phyloP scores from a whole-genome alignment of 768 basidiomycete genomes.

The Lactarius sp. region DNA sequence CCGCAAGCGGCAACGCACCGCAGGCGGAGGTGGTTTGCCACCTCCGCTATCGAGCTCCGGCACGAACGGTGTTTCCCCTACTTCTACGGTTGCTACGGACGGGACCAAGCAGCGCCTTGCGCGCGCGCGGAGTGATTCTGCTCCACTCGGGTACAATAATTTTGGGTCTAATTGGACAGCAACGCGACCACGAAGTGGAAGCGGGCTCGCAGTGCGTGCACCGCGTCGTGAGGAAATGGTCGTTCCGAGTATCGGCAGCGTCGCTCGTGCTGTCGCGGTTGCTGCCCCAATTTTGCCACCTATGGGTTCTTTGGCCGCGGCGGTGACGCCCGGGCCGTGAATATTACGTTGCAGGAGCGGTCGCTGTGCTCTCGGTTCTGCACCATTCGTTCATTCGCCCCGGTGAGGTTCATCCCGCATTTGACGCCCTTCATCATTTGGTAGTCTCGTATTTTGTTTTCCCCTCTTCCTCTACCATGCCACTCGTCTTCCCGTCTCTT shows the following conservation, averaged over 20 bases:
- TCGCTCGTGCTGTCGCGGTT: slow-evolving; percentile 14
- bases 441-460: not conserved
- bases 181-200: slow-evolving; percentile 36
- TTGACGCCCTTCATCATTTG: slow-evolving; percentile 11
- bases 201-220: slow-evolving; percentile 32
- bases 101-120: slow-evolving; percentile 40
- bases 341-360: not conserved
- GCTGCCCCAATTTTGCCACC: slow-evolving; percentile 10
- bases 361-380: not conserved
- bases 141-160: slow-evolving; percentile 54
- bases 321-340: slow-evolving; percentile 21
- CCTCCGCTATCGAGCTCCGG: slow-evolving; percentile 8
- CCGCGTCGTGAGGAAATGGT: slow-evolving; percentile 24
- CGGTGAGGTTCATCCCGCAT: slow-evolving; percentile 2
- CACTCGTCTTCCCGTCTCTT: not conserved
- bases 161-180: slow-evolving; percentile 33
- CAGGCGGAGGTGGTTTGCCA: slow-evolving; percentile 6
- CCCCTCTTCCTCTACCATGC: not conserved
- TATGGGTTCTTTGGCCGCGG: slow-evolving; percentile 15
- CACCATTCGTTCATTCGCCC: not conserved
- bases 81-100: slow-evolving; percentile 11
- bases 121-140: slow-evolving; percentile 64
- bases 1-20: slow-evolving; percentile 50
- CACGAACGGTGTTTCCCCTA: slow-evolving; percentile 5
- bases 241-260: slow-evolving; percentile 22